Percentiles rank a stretch among this genome's conserved stretches.
Conservation (phyloP, 2,329 filamentous ascomycete species). For the Gaeumannomyces sp. region DNA sequence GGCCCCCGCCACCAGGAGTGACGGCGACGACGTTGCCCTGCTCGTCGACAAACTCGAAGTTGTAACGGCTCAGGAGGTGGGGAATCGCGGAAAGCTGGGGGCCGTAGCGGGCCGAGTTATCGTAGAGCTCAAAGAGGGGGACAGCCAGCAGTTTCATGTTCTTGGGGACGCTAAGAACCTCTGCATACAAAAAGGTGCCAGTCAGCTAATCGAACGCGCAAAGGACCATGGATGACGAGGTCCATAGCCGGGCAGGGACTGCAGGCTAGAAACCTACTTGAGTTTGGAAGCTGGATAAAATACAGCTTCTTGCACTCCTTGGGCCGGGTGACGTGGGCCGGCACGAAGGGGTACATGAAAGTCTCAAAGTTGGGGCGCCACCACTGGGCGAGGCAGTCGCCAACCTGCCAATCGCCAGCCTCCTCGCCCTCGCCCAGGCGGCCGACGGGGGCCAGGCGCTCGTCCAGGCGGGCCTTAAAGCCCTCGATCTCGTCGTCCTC, state of each 20-base stretch:
- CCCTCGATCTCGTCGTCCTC: constrained; percentile 88
- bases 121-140: constrained; percentile 94
- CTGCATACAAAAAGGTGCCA: constrained; percentile 35
- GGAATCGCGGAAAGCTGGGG: constrained; percentile 95
- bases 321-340: constrained; percentile 88
- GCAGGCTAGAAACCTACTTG: constrained; percentile 54
- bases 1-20: constrained; percentile 64
- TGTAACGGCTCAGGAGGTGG: constrained; percentile 88
- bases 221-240: not conserved
- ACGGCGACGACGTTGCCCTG: constrained; percentile 78
- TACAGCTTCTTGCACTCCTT: constrained; percentile 99
- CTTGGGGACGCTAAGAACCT: constrained; percentile 93
- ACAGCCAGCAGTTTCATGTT: constrained; percentile 99
- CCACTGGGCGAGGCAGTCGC: constrained; percentile 94
- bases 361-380: constrained; percentile 99
- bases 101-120: constrained; percentile 91
- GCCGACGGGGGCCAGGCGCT: constrained; percentile 87
- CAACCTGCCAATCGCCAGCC: constrained; percentile 82
- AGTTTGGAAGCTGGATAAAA: constrained; percentile 88
- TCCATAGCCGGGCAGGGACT: not conserved
- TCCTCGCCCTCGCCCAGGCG: constrained; percentile 80
- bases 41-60: constrained; percentile 97
- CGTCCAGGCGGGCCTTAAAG: constrained; percentile 91
- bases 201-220: not conserved
- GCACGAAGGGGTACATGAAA: constrained; percentile 99